Evolutionary conservation across 2,329 filamentous ascomycete genomes (phyloP).

Genomic region (Claviceps sp.): DNA sequence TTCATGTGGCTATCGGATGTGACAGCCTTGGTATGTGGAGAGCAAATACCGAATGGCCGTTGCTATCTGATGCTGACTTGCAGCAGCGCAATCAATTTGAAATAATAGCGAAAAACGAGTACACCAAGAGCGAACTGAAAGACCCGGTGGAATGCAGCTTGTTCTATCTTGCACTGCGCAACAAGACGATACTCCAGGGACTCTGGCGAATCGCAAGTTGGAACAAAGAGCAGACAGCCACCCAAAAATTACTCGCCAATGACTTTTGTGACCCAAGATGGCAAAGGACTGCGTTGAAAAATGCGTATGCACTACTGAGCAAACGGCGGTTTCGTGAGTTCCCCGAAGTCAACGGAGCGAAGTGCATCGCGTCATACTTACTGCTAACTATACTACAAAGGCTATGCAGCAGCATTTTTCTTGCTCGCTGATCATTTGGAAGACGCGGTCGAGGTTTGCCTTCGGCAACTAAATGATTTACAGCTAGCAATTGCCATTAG

Average conservation of each 20-base stretch:
- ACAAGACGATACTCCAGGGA: slow-evolving; percentile 80
- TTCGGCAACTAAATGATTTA: slow-evolving; percentile 76
- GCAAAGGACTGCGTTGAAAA: slow-evolving; percentile 83
- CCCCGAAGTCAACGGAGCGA: neutral
- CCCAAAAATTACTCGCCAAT: slow-evolving; percentile 69
- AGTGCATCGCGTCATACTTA: neutral
- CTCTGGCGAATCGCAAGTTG: slow-evolving; percentile 91
- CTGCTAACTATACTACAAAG: slow-evolving; percentile 25
- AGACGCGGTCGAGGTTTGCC: slow-evolving; percentile 75
- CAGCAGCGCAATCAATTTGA: slow-evolving; percentile 57
- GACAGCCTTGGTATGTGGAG: slow-evolving; percentile 54
- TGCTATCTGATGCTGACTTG: slow-evolving; percentile 5
- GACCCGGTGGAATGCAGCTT: slow-evolving; percentile 85
- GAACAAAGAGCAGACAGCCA: slow-evolving; percentile 74
- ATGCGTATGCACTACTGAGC: slow-evolving; percentile 88
- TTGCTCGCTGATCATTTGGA: slow-evolving; percentile 72
- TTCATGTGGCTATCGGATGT: slow-evolving; percentile 89
- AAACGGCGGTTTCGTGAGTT: slow-evolving; percentile 65
- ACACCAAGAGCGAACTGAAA: slow-evolving; percentile 73
- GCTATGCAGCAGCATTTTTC: slow-evolving; percentile 94
- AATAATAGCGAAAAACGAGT: slow-evolving; percentile 81
- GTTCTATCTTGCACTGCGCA: slow-evolving; percentile 79
- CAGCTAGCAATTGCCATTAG: slow-evolving; percentile 83
- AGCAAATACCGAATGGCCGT: neutral
- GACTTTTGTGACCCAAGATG: slow-evolving; percentile 81